A percentile compares a stretch with the other conserved stretches of the same genome.
Conservation (phyloP, 1,139 yeast species). For the Yamadazyma pseudoaaseri region DNA sequence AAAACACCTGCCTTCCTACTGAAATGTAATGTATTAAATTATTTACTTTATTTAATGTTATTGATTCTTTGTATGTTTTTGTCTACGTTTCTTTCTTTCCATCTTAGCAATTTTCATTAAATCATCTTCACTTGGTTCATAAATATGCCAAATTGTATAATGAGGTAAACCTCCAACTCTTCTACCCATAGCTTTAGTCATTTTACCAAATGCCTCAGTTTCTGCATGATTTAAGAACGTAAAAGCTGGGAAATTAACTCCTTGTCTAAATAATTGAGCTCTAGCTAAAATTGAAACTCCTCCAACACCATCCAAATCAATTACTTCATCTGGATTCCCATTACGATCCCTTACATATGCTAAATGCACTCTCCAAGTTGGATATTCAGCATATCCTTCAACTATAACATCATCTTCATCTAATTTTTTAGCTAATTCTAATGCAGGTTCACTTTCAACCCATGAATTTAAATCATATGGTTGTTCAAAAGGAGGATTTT, state of each 20-base stretch:
- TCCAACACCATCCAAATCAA: slow-evolving; percentile 85
- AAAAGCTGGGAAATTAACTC: slow-evolving; percentile 86
- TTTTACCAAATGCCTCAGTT: slow-evolving; percentile 88
- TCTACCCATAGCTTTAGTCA: slow-evolving; percentile 80
- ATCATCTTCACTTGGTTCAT: slow-evolving; percentile 92
- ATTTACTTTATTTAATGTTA: background rate
- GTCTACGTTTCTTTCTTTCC: slow-evolving; percentile 67
- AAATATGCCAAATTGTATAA: slow-evolving; percentile 85
- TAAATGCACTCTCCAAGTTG: slow-evolving; percentile 84
- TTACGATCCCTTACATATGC: slow-evolving; percentile 67
- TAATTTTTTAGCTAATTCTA: slow-evolving; percentile 62
- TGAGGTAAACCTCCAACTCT: slow-evolving; percentile 85
- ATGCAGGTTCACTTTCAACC: slow-evolving; percentile 75
- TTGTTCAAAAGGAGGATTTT: slow-evolving; percentile 82
- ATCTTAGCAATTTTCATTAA: slow-evolving; percentile 66
- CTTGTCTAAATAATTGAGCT: slow-evolving; percentile 78
- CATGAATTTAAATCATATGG: slow-evolving; percentile 88
- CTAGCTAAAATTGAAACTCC: slow-evolving; percentile 85
- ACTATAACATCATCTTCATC: slow-evolving; percentile 86
- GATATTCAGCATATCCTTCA: slow-evolving; percentile 88
- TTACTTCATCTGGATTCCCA: slow-evolving; percentile 63
- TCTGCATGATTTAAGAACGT: slow-evolving; percentile 89
- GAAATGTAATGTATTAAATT: slow-evolving; percentile 18
- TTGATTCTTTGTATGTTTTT: slow-evolving; percentile 16
- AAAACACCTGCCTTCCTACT: slow-evolving; percentile 56